Evolutionary conservation across 805 yeast genomes (phyloP), one percentile per base, ranked within the genome.

Genomic region (Zygotorulaspora chibaensis): DNA sequence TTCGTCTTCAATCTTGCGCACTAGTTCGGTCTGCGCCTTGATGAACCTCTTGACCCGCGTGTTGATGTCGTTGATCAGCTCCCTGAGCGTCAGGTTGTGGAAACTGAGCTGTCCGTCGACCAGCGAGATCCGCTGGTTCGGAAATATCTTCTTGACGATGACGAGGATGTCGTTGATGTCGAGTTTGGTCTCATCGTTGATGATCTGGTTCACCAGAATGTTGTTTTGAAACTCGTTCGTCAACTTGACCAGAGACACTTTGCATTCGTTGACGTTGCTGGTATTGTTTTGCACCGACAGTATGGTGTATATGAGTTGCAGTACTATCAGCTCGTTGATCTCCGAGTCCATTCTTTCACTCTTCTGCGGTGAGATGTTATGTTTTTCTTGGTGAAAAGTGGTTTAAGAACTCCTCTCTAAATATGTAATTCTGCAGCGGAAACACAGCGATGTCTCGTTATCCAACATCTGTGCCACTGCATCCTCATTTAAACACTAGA

Each of bases 211-310:
- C 18, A 62, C 50, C 35, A 63, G 45, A 6, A 58, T 43, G 48
- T 60, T 63, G 42, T 61, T 62, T 35, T 63, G 66, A 28, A 62
- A 54, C 42, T 63, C 68, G 42, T 62, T 63, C 8, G 65, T 60
- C 28, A 64, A 41, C 37, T 62, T 57, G 6, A 64, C 65, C 42
- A 64, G 45, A 9, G 67, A 63, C 10, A 64, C 57, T 34, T 60
- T 57, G 37, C 54, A 57, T 40, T 52, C 51, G 11, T 45, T 46
- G n/a, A 43, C 48, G 31, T 40, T 51, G 15, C 51, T 47, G 16
- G 27, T 35, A 29, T 47, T 46, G 36, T 44, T 47, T 34, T 45
- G 46, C 15, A 47, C 25, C 18, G 51, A 46, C 23, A 64, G 45
- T 18, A 59, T 43, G 3, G 55, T 48, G 46, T 62, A 62, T 29